phyloP scores from a whole-genome alignment of 148 eudicot genomes.

The Nyssa sinensis region DNA sequence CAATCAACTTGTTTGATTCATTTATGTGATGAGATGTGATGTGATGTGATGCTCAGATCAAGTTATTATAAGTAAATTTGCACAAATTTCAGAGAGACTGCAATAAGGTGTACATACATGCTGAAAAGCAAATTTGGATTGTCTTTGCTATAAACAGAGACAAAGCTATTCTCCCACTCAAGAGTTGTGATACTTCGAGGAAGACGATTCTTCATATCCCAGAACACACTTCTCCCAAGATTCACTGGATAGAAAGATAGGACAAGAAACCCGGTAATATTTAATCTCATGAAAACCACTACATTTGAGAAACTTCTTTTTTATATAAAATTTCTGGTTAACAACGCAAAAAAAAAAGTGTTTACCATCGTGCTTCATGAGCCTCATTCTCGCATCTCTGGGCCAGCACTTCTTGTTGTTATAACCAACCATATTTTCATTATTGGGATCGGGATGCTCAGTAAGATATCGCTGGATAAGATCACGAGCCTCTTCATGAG shows the following conservation, averaged over 20 bases:
- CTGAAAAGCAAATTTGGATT: slow-evolving; percentile 96
- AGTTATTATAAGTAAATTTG: no score
- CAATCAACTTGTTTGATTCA: not conserved
- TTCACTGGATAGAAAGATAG: slow-evolving; percentile 56
- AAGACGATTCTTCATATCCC: slow-evolving; percentile 99
- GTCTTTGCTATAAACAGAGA: slow-evolving; percentile 96
- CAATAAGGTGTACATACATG: slow-evolving; percentile 45
- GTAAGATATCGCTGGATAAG: slow-evolving; percentile 99
- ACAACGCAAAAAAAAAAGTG: not conserved
- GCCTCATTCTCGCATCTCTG: slow-evolving; percentile 98
- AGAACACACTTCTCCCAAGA: slow-evolving; percentile 98
- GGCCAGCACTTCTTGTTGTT: slow-evolving; percentile 99
- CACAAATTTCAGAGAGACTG: not conserved
- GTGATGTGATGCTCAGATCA: no score
- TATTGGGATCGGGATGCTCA: slow-evolving; percentile 99
- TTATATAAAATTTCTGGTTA: not conserved
- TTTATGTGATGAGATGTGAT: not conserved
- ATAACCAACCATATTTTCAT: slow-evolving; percentile 99
- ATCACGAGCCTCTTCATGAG: slow-evolving; percentile 99
- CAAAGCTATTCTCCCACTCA: slow-evolving; percentile 99
- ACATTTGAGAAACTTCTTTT: not conserved
- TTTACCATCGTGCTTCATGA: slow-evolving; percentile 91
- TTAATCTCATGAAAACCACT: not conserved
- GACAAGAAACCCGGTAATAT: not conserved
- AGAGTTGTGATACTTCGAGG: slow-evolving; percentile 95